These are phyloP conservation scores for Mycena sp. DNA, from an alignment of 1,284 basidiomycete species.

Conservation along the genomic window DNA sequence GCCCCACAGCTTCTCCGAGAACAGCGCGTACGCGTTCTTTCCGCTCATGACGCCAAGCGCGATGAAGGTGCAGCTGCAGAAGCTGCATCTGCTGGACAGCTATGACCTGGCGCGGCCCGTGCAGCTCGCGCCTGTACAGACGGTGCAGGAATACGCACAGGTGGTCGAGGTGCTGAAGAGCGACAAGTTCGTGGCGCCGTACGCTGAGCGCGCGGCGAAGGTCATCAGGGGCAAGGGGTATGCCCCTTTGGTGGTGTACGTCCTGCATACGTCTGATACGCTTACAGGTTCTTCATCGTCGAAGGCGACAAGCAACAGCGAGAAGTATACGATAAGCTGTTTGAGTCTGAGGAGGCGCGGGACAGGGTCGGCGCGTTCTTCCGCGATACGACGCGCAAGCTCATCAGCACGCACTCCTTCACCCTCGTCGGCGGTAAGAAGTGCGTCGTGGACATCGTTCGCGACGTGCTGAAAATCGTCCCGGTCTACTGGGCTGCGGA, in stretches of 20 bases:
- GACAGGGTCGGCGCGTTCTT: slow-evolving; percentile 68
- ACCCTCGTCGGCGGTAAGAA: slow-evolving; percentile 59
- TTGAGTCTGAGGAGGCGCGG: slow-evolving; percentile 53
- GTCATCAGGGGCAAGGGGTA: slow-evolving; percentile 70
- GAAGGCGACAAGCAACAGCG: slow-evolving; percentile 57
- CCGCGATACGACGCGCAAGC: slow-evolving; percentile 63
- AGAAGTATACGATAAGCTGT: slow-evolving; percentile 58
- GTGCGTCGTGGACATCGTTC: slow-evolving; percentile 71
- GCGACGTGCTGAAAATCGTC: slow-evolving; percentile 72
- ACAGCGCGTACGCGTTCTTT: slow-evolving; percentile 86
- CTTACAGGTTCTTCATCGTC: slow-evolving; percentile 64
- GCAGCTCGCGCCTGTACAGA: slow-evolving; percentile 35
- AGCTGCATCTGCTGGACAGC: slow-evolving; percentile 59
- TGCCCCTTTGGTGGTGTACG: slow-evolving; percentile 23
- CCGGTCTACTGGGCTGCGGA: slow-evolving; percentile 78
- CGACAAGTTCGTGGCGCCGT: slow-evolving; percentile 57
- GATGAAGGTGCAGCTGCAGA: slow-evolving; percentile 68
- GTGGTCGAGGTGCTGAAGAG: slow-evolving; percentile 64
- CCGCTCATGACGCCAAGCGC: slow-evolving; percentile 81
- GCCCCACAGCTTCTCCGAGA: slow-evolving; percentile 72
- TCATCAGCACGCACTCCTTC: slow-evolving; percentile 65
- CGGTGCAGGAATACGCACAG: slow-evolving; percentile 58
- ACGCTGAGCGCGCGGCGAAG: slow-evolving; percentile 56
- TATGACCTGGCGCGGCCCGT: slow-evolving; percentile 64
- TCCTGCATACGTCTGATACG: not conserved